A percentile compares a stretch with the other conserved stretches of the same genome.
These are phyloP conservation scores for Mucor velutinosus DNA, from an alignment of 371 early-diverging fungal species.

Conservation along the genomic window DNA sequence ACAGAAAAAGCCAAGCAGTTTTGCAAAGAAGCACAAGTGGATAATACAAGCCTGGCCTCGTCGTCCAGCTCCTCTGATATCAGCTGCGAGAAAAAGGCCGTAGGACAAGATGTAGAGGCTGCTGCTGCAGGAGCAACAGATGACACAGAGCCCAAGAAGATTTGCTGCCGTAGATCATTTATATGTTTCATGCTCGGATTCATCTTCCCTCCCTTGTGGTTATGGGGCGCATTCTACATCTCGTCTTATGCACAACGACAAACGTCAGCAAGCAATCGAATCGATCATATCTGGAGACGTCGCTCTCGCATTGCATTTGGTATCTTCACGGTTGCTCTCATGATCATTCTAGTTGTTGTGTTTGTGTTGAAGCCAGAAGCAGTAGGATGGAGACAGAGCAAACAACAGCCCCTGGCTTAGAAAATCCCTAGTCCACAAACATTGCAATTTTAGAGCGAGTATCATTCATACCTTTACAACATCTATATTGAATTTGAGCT, in stretches of 20 bases:
- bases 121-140: conserved; percentile 2
- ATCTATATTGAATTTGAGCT: not conserved
- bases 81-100: not conserved
- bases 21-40: conserved; percentile 10
- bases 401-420: not conserved
- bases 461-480: not conserved
- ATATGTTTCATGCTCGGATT: conserved; percentile 27
- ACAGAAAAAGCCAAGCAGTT: conserved; percentile 13
- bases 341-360: conserved; percentile 15
- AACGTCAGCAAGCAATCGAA: conserved; percentile 16
- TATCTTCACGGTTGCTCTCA: conserved; percentile 12
- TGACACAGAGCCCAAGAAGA: not conserved
- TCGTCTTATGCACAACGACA: conserved; percentile 17
- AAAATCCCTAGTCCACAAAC: not conserved
- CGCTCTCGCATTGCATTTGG: conserved; percentile 27
- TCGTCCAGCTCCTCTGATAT: not conserved
- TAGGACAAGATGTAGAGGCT: conserved; percentile 2
- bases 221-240: conserved; percentile 21
- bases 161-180: conserved; percentile 12
- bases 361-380: conserved; percentile 27
- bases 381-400: conserved; percentile 26
- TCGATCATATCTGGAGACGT: conserved; percentile 26
- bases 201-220: conserved; percentile 29
- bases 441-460: not conserved
- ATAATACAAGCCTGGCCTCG: not conserved